phyloP scores from a whole-genome alignment of 108 stramenopile genomes.

The Cylindrotheca closterium region DNA sequence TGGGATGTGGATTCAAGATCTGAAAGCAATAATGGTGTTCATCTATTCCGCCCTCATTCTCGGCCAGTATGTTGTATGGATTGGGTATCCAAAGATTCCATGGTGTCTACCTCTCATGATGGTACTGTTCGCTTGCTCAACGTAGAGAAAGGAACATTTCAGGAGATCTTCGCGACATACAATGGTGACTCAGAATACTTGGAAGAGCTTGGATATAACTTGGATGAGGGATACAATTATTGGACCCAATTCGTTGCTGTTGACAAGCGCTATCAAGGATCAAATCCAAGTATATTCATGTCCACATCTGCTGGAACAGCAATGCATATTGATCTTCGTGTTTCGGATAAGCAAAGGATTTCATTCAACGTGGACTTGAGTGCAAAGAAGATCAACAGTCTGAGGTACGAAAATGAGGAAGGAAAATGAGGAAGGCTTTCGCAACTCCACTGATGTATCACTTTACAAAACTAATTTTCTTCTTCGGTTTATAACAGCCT shows the following conservation, averaged over 20 bases:
- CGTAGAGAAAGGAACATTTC: slow-evolving; percentile 50
- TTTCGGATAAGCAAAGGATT: slow-evolving; percentile 33
- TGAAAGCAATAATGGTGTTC: slow-evolving; percentile 36
- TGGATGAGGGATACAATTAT: slow-evolving; percentile 54
- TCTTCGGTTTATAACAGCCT: slow-evolving; percentile 34
- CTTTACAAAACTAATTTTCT: not conserved
- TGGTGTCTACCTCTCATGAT: slow-evolving; percentile 74
- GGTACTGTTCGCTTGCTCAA: slow-evolving; percentile 71
- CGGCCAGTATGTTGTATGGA: slow-evolving; percentile 53
- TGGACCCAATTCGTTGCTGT: slow-evolving; percentile 68
- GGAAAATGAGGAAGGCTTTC: not conserved
- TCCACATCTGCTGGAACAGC: slow-evolving; percentile 73
- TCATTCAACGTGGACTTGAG: slow-evolving; percentile 63
- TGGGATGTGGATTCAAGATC: slow-evolving; percentile 63
- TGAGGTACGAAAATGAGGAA: slow-evolving; percentile 51
- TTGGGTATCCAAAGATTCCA: slow-evolving; percentile 50
- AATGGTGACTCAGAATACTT: slow-evolving; percentile 51
- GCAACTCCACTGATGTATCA: not conserved
- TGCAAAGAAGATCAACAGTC: slow-evolving; percentile 81
- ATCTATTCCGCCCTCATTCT: slow-evolving; percentile 64
- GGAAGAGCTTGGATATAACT: slow-evolving; percentile 59
- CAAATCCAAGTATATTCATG: slow-evolving; percentile 61
- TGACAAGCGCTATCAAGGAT: slow-evolving; percentile 47
- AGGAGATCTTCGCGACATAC: slow-evolving; percentile 82
- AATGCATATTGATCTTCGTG: slow-evolving; percentile 69